These are phyloP conservation scores for Tolypocladium pustulatum DNA, from an alignment of 2,329 filamentous ascomycete species.

Conservation along the genomic window DNA sequence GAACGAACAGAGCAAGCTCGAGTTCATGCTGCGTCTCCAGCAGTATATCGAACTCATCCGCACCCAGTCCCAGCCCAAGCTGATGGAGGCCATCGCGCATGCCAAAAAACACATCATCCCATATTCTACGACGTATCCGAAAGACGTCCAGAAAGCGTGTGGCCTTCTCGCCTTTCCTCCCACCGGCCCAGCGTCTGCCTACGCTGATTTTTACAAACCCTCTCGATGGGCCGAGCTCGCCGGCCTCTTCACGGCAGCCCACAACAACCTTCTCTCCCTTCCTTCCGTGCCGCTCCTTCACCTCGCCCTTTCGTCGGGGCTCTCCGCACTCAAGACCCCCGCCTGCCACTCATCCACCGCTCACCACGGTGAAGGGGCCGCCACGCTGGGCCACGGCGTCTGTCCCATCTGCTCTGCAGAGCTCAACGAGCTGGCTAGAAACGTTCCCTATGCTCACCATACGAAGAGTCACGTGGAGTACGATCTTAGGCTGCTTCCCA, in stretches of 20 bases:
- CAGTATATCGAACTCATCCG: constrained; percentile 90
- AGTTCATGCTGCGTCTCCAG: constrained; percentile 87
- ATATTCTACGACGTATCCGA: constrained; percentile 57
- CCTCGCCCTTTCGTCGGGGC: constrained; percentile 78
- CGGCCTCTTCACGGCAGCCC: constrained; percentile 70
- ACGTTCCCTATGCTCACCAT: constrained; percentile 90
- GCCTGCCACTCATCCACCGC: constrained; percentile 68
- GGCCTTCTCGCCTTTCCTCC: constrained; percentile 69
- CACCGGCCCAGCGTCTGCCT: constrained; percentile 29
- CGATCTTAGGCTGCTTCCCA: constrained; percentile 79
- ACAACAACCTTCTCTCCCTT: constrained; percentile 76
- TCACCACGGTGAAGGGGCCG: constrained; percentile 16
- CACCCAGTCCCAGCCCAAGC: constrained; percentile 49
- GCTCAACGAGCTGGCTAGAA: constrained; percentile 79
- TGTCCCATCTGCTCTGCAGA: constrained; percentile 96
- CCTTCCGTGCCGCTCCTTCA: constrained; percentile 78
- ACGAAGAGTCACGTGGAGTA: constrained; percentile 87
- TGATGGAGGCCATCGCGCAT: constrained; percentile 69
- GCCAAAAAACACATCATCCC: constrained; percentile 71
- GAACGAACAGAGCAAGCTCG: constrained; percentile 57
- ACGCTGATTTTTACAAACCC: constrained; percentile 56
- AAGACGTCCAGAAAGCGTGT: constrained; percentile 61
- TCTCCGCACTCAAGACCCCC: constrained; percentile 92
- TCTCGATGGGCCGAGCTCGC: constrained; percentile 69
- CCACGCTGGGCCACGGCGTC: constrained; percentile 57